phyloP scores from a whole-genome alignment of 345 rosid species.

The Corchorus olitorius region DNA sequence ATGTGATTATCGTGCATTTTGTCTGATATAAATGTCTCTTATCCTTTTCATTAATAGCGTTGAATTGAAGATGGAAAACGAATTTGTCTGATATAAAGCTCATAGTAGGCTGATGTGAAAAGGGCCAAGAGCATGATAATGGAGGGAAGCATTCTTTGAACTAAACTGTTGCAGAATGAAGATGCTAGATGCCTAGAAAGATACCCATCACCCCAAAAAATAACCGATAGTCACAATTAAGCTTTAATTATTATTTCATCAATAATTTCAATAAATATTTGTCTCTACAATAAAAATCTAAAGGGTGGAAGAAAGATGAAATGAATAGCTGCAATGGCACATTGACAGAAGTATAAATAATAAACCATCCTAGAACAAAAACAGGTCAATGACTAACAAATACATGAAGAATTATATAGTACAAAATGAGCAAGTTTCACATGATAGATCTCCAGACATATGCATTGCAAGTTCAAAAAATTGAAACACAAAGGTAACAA shows the following conservation, averaged over 20 bases:
- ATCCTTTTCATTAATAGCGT: too few species aligned
- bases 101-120: not conserved
- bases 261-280: not conserved
- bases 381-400: conserved; percentile 4
- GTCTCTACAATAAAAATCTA: not conserved
- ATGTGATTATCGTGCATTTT: not conserved
- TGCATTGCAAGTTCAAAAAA: conserved; percentile 7
- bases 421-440: conserved; percentile 3
- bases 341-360: not conserved
- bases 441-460: not conserved
- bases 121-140: not conserved
- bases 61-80: too few species aligned
- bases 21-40: too few species aligned
- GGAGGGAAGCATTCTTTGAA: not conserved
- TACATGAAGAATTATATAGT: not conserved
- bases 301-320: not conserved
- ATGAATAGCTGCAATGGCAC: not conserved
- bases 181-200: not conserved
- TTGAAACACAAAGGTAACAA: not conserved
- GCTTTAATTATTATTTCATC: not conserved
- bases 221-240: not conserved
- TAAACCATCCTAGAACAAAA: not conserved
- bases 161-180: not conserved
- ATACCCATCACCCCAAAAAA: not conserved
- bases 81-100: not conserved